These are phyloP conservation scores for Yamadazyma akitaensis DNA, from an alignment of 805 yeast species.

Conservation along the genomic window DNA sequence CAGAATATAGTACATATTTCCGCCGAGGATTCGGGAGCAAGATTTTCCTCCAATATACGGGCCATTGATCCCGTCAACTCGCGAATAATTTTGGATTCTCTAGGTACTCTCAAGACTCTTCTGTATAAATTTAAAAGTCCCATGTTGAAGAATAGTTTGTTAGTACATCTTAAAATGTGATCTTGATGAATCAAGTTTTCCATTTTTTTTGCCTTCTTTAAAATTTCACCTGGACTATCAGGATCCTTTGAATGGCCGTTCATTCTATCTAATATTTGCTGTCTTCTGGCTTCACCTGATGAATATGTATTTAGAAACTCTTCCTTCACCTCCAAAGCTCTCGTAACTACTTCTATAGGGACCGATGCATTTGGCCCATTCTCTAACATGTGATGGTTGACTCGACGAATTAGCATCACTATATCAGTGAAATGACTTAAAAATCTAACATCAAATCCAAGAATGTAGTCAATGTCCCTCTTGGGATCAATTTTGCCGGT, in stretches of 20 bases:
- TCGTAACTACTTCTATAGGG: slow-evolving; percentile 19
- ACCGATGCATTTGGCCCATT: slow-evolving; percentile 6
- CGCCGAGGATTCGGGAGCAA: slow-evolving; percentile 47
- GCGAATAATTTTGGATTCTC: slow-evolving; percentile 46
- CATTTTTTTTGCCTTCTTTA: slow-evolving; percentile 5
- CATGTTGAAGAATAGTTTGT: slow-evolving; percentile 49
- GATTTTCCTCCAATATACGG: slow-evolving; percentile 30
- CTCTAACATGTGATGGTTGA: slow-evolving; percentile 18
- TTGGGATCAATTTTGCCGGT: slow-evolving; percentile 18
- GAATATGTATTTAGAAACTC: slow-evolving; percentile 18
- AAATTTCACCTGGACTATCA: background rate
- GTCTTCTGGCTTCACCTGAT: slow-evolving; percentile 27
- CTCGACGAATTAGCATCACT: slow-evolving; percentile 29
- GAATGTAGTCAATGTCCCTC: slow-evolving; percentile 54
- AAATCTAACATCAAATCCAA: slow-evolving; percentile 64
- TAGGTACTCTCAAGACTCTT: slow-evolving; percentile 49
- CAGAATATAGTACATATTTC: slow-evolving; percentile 57
- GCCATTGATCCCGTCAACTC: slow-evolving; percentile 43
- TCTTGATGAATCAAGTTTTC: slow-evolving; percentile 27
- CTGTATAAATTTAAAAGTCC: slow-evolving; percentile 57
- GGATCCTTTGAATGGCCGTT: slow-evolving; percentile 8
- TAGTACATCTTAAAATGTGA: slow-evolving; percentile 43
- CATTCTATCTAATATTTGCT: slow-evolving; percentile 20
- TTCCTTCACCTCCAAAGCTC: slow-evolving; percentile 28
- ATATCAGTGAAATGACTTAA: slow-evolving; percentile 57